Base-by-base conservation (phyloP, 768 basidiomycete genomes). In the Termitomyces sp. region DNA sequence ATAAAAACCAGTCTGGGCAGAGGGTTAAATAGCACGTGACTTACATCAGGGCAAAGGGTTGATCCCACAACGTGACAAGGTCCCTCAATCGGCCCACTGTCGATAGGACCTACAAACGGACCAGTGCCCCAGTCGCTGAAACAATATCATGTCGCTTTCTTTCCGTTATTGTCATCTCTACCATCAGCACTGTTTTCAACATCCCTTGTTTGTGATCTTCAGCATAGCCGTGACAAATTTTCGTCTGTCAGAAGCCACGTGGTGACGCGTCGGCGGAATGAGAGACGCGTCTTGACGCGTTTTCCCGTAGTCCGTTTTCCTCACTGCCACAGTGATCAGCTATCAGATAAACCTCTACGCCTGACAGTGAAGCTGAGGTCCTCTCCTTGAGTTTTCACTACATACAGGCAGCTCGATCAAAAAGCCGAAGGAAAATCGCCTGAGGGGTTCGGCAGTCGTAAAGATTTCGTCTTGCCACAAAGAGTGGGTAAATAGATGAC, bases 1-100 rank as follows among this genome's bases (percentile, higher is more conserved):
- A 86, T 84, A 85, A 79, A 81, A 79, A 74, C 78, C 75, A 73
- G 72, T 69, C 75, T 81, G 85, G 85, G 85, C 84, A 86, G 76
- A 87, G 85, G 85, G 85, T 85, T 85, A 68, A 59, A 61, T 24
- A 31, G 31, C 76, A 78, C 73, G 75, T 77, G 75, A 72, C 60
- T 55, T 53, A 55, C 58, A 65, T 57, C 67, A 70, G 77, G 77
- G 77, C 77, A 77, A 70, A 79, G 77, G 77, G 77, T 77, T 76
- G 65, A 51, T 22, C 37, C n/a, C 37, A 56, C 49, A 69, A 68
- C 71, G 69, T 69, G 71, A 59, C 55, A 62, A 55, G 47, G 68
- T 51, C 42, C 65, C 59, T 62, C 61, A 55, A 59, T 55, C 24
- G 48, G 58, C 26, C 55, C 34, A 43, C 37, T 24, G 36, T 24